Evolutionary conservation across 2,329 filamentous ascomycete species (phyloP), one percentile per base, ranked within the genome.

Genomic region (Phyllosticta paracitricarpa): DNA sequence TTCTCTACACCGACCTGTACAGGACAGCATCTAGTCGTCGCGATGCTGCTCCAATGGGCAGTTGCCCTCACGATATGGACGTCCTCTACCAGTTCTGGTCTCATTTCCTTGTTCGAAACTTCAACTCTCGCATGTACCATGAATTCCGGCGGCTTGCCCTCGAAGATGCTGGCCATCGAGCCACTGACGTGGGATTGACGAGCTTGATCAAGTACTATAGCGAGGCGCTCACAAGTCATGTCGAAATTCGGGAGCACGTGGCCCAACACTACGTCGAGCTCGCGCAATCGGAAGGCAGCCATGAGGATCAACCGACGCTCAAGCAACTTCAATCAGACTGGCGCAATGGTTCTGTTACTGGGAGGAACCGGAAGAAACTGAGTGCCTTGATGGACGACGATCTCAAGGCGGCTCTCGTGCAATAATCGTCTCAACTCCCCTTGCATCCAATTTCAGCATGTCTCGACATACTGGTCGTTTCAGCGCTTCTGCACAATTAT

Each of bases 81-180:
- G 79, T 84, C 62, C 80, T 89, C 30, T 91, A 90, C 76, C 81
- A 85, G 65, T 89, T 89, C 76, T 91, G 88, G 87, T 84, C 84
- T 22, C 83, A 87, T 71, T 89, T 88, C 70, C 79, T 91, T 65
- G 81, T 85, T 64, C 81, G 84, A 68, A 86, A 88, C 74, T 91
- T 91, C 81, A 89, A 91, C 72, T 78, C 81, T 62, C 79, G 78
- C 70, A 89, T 92, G 84, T 91, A 91, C 76, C 78, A 83, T 70
- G 88, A 91, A 72, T 91, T 91, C 76, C 83, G 84, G 65, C 77
- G 78, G 68, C 79, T 82, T 71, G 88, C 88, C 61, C 75, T 86
- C 64, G 83, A 86, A 69, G 88, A 91, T 73, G 78, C 81, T 61
- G 72, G 74, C 62, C 72, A 79, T 64, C 77, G 77, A 68, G 75